Evolutionary conservation across 2,329 filamentous ascomycete genomes (phyloP).

Genomic region (Penicillium sp.): DNA sequence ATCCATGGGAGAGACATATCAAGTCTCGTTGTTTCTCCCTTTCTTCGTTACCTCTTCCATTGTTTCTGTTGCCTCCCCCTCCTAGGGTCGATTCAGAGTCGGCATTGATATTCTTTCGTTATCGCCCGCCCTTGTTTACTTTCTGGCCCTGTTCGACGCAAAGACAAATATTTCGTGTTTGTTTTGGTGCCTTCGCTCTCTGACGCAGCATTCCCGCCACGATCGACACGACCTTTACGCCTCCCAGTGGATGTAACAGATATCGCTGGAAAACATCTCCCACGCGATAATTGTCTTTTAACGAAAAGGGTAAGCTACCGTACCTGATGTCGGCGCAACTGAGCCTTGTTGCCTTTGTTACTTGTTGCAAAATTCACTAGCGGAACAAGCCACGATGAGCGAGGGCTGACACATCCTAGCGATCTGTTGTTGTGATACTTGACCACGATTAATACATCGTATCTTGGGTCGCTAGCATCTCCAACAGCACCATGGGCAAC

Average conservation of each 20-base stretch:
- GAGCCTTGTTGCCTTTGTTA: background rate
- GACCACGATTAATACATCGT: slow-evolving; percentile 1
- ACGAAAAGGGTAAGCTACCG: slow-evolving; percentile 21
- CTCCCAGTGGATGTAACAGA: slow-evolving; percentile 12
- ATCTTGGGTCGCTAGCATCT: slow-evolving; percentile 32
- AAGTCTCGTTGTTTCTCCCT: slow-evolving; percentile 17
- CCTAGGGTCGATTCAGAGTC: slow-evolving; percentile 11
- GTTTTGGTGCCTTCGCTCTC: slow-evolving; percentile 15
- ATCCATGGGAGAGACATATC: slow-evolving; percentile 26
- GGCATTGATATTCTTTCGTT: slow-evolving; percentile 22
- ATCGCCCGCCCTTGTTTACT: slow-evolving; percentile 16
- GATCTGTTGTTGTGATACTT: slow-evolving; percentile 6
- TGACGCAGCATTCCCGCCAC: slow-evolving; percentile 24
- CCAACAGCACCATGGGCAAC: slow-evolving; percentile 61
- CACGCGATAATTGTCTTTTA: slow-evolving; percentile 18
- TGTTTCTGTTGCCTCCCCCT: slow-evolving; percentile 8
- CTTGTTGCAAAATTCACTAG: background rate
- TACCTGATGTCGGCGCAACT: background rate
- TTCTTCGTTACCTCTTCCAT: slow-evolving; percentile 12
- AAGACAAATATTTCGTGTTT: slow-evolving; percentile 11
- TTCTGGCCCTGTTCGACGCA: background rate
- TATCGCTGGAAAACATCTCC: slow-evolving; percentile 17
- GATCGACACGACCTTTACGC: slow-evolving; percentile 23
- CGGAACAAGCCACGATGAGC: slow-evolving; percentile 3
- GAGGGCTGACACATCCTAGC: slow-evolving; percentile 15